Percentiles rank a stretch among this genome's conserved stretches.
phyloP scores from a whole-genome alignment of 192 early-diverging fungal genomes.

The Backusella tarrabulga region DNA sequence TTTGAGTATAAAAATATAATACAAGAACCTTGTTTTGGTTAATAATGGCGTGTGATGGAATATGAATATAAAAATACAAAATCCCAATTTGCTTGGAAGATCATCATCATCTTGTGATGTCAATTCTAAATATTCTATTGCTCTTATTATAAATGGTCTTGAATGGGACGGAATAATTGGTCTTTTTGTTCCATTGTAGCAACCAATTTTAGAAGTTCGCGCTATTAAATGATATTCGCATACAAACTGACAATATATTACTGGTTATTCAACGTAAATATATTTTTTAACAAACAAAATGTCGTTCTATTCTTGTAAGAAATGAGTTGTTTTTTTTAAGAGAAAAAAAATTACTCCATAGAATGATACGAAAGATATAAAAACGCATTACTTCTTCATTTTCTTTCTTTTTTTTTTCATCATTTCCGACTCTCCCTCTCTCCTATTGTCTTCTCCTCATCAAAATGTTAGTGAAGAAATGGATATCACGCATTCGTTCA shows the following conservation, averaged over 20 bases:
- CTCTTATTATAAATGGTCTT: neutral
- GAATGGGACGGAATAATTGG: neutral
- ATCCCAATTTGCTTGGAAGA: neutral
- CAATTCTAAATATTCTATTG: neutral
- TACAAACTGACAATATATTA: neutral
- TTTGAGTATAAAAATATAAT: neutral
- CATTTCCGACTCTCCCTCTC: neutral
- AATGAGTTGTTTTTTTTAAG: neutral
- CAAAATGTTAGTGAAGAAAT: neutral
- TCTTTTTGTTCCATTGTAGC: neutral
- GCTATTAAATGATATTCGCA: neutral
- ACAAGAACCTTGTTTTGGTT: neutral
- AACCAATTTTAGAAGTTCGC: neutral
- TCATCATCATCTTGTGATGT: neutral
- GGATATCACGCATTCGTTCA: slow-evolving; percentile 1
- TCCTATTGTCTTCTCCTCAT: neutral
- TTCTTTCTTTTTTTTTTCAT: neutral
- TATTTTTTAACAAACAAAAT: neutral
- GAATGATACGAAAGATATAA: neutral
- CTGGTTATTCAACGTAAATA: neutral
- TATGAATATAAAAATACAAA: neutral
- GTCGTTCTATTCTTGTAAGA: neutral
- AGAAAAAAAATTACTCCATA: neutral
- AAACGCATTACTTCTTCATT: neutral
- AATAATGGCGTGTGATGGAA: neutral